Conservation (phyloP, 768 basidiomycete species). For the Naganishia antarctica region DNA sequence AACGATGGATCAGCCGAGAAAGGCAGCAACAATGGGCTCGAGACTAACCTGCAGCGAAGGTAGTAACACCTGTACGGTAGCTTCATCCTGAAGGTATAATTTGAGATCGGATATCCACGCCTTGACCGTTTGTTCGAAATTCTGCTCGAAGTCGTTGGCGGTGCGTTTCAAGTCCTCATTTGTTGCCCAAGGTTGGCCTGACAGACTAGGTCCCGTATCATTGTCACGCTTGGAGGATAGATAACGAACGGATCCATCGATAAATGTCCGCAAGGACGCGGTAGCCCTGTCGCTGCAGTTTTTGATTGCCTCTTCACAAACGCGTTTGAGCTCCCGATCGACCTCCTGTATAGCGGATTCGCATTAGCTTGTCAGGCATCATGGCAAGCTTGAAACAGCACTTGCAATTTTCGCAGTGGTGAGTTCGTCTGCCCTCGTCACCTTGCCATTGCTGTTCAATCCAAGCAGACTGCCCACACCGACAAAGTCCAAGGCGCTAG, state of each 20-base stretch:
- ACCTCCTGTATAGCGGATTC: conserved; percentile 59
- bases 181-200: conserved; percentile 55
- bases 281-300: conserved; percentile 60
- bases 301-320: conserved; percentile 77
- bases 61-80: conserved; percentile 72
- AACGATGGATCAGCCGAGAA: not conserved
- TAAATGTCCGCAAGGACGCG: conserved; percentile 62
- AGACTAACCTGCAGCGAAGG: conserved; percentile 57
- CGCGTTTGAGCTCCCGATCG: conserved; percentile 74
- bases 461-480: conserved; percentile 28
- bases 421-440: conserved; percentile 3
- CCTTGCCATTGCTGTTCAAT: conserved; percentile 14
- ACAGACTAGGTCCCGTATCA: conserved; percentile 35
- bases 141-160: conserved; percentile 55
- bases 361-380: not conserved
- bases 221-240: conserved; percentile 32
- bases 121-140: conserved; percentile 55
- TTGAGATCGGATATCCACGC: conserved; percentile 57
- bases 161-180: conserved; percentile 55
- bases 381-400: not conserved
- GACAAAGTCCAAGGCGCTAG: conserved; percentile 26
- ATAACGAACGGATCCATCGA: conserved; percentile 55
- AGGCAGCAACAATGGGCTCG: not conserved
- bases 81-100: conserved; percentile 73
- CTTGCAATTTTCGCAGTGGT: conserved; percentile 4